A percentile compares a stretch with the other conserved stretches of the same genome.
These are phyloP conservation scores for Rutstroemia sp. DNA, from an alignment of 2,329 filamentous ascomycete genomes.

Conservation along the genomic window DNA sequence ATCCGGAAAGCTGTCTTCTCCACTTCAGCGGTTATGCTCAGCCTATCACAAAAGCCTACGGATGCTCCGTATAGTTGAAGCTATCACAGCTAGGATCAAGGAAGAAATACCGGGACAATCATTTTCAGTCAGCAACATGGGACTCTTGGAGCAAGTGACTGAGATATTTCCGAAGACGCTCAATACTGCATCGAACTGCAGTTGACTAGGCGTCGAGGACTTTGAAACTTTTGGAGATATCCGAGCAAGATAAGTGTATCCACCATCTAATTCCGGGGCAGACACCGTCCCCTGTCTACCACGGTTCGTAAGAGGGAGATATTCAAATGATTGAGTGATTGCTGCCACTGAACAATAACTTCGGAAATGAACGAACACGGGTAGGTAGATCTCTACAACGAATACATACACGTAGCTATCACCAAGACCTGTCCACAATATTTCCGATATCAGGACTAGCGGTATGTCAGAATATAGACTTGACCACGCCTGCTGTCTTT, in stretches of 20 bases:
- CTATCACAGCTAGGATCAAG: conserved; percentile 6
- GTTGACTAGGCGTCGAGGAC: background rate
- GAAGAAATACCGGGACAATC: background rate
- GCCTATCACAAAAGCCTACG: conserved; percentile 1
- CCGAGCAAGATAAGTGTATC: too few relatives aligned
- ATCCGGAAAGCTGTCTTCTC: background rate
- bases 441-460: too few relatives aligned
- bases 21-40: conserved; percentile 8
- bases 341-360: too few relatives aligned
- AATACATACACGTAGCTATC: background rate
- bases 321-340: too few relatives aligned
- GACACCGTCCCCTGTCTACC: too few relatives aligned
- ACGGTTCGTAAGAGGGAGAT: too few relatives aligned
- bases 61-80: background rate
- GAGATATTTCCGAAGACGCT: background rate
- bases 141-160: background rate
- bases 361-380: too few relatives aligned
- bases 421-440: background rate
- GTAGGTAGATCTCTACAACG: background rate
- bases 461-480: background rate
- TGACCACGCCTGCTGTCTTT: too few relatives aligned
- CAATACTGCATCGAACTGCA: too few relatives aligned
- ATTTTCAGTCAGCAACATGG: background rate
- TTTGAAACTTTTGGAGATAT: background rate
- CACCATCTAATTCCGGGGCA: too few relatives aligned